Base-by-base conservation (phyloP, 2,329 filamentous ascomycete species). In the Aspergillus chevalieri region DNA sequence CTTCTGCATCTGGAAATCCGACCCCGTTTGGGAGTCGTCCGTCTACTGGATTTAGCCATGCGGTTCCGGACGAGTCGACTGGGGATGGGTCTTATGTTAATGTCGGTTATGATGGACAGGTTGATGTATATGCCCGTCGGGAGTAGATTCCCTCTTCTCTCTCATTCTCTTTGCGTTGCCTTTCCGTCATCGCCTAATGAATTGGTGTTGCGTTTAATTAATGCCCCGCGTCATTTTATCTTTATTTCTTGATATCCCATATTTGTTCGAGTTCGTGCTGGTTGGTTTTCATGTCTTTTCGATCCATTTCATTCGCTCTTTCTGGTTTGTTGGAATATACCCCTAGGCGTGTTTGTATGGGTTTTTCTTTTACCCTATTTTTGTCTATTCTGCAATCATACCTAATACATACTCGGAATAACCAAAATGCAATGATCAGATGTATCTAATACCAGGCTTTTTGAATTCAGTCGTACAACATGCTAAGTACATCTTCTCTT, bases 1-100 rank as follows among this genome's bases (percentile, higher is more conserved):
- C 66, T 2, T 42, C 58, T 19, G 44, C 56, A 2, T 22, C 38
- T 6, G 38, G 38, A 10, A 41, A 41, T 8, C 17, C 17, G 9
- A 21, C 38, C 15, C 17, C 17, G 7, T 10, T 19, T 21, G 38
- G 10, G 6, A 21, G 15, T 22, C 17, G 38, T 22, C 38, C 38
- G 7, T 41, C 38, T 41, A 41, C 38, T 8, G 17, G 15, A 6
- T 41, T 41, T 21, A 41, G 38, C 6, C 38, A 41, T 38, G 17
- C 34, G 34, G 8, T 15, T 38, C 17, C 34, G 34, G 34, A 38
- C 8, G n/a, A 19, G n/a, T 38, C 34, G 8, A 19, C n/a, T 38
- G n/a, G n/a, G 8, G 34, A 19, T 12, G 10, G 26, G 3, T 30
- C 26, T 30, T 30, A 30, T 30, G 12, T 38, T 38, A 15, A 38